These are phyloP conservation scores for Fusarium penzigii DNA, from an alignment of 2,329 filamentous ascomycete genomes.

Conservation along the genomic window DNA sequence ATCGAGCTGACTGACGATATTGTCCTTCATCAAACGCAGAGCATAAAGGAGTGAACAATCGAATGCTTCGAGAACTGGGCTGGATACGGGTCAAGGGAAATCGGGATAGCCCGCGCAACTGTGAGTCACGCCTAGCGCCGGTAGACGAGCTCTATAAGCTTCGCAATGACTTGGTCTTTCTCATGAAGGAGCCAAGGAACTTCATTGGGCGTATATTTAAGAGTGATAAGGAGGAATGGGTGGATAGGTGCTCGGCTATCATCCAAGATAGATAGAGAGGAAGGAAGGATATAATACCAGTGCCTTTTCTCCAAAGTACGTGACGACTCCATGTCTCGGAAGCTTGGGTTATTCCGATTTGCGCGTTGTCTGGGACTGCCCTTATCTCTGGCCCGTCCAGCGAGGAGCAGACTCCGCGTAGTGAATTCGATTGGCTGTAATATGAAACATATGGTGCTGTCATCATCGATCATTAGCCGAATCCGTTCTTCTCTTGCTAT, in stretches of 20 bases:
- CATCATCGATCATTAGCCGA: too few species aligned
- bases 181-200: not conserved
- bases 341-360: too few species aligned
- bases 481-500: too few species aligned
- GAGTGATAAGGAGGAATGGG: not conserved
- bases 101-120: not conserved
- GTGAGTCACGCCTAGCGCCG: not conserved
- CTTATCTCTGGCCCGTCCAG: too few species aligned
- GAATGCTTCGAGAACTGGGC: not conserved
- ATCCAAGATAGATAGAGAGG: not conserved
- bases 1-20: too few species aligned
- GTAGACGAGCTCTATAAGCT: not conserved
- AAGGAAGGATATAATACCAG: not conserved
- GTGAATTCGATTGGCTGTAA: too few species aligned
- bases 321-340: too few species aligned
- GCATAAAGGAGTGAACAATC: slow-evolving; percentile 1
- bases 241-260: not conserved
- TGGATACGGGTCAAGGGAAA: not conserved
- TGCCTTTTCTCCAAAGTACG: too few species aligned
- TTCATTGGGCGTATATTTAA: not conserved
- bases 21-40: not conserved
- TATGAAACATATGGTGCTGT: too few species aligned
- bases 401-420: too few species aligned
- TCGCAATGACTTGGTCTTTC: not conserved
- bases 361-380: too few species aligned